Percentiles rank a stretch among this genome's conserved stretches.
Evolutionary conservation across 108 stramenopile genomes (phyloP).

Genomic region (Seminavis robusta): DNA sequence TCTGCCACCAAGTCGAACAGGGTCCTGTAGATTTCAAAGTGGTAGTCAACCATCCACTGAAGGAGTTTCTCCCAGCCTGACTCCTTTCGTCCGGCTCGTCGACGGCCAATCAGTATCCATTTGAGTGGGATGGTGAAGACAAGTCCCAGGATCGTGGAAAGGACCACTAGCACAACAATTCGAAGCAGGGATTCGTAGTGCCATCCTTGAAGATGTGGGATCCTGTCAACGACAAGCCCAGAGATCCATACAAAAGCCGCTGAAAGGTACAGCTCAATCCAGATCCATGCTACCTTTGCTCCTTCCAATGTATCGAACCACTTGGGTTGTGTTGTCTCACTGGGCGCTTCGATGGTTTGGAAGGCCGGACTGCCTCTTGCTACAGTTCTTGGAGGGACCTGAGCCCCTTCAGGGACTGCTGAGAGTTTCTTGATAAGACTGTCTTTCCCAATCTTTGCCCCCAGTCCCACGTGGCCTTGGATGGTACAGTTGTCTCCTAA

Average conservation of each 20-base stretch:
- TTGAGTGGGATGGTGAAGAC: constrained; percentile 2
- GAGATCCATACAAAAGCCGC: no score
- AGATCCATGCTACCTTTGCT: no score
- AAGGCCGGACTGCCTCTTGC: constrained; percentile 6
- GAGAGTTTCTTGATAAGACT: background rate
- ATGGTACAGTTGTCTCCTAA: background rate
- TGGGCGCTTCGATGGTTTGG: no score
- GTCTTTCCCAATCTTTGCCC: background rate
- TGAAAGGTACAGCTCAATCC: no score
- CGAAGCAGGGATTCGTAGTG: no score
- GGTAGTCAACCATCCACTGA: constrained; percentile 2
- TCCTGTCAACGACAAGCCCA: no score
- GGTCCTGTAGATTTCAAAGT: background rate
- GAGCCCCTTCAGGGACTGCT: constrained; percentile 3
- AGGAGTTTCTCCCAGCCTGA: background rate
- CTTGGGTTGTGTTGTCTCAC: no score
- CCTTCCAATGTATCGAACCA: no score
- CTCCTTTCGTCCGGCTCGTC: background rate
- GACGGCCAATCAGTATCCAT: constrained; percentile 3
- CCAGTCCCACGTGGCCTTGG: background rate
- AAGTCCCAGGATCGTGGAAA: no score
- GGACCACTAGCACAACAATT: no score
- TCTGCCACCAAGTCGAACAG: background rate
- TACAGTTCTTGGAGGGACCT: background rate
- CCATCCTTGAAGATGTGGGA: no score